A percentile compares a stretch with the other conserved stretches of the same genome.
These are phyloP conservation scores for Mycena belliarum DNA, from an alignment of 768 basidiomycete genomes.

Conservation along the genomic window DNA sequence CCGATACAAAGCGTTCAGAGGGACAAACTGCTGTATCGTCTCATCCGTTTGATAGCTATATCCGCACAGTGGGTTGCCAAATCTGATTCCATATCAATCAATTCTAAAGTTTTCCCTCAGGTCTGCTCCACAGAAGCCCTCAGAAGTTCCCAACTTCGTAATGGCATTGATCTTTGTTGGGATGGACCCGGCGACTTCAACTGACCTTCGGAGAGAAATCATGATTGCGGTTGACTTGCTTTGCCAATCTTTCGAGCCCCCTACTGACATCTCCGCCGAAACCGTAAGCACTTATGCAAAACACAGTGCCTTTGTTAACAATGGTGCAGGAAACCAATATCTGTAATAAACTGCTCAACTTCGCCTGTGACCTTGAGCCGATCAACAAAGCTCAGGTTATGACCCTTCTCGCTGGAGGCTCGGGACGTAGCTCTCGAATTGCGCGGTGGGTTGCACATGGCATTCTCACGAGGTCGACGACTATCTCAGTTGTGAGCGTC, in stretches of 20 bases:
- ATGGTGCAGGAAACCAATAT: conserved; percentile 46
- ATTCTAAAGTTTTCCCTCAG: conserved; percentile 24
- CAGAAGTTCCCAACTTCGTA: conserved; percentile 51
- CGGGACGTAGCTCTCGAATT: conserved; percentile 52
- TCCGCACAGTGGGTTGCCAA: conserved; percentile 46
- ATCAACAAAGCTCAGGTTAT: conserved; percentile 53
- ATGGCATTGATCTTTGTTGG: conserved; percentile 54
- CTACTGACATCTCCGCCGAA: conserved; percentile 27
- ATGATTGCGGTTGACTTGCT: conserved; percentile 47
- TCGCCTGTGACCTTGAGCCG: conserved; percentile 41
- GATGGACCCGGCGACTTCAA: conserved; percentile 51
- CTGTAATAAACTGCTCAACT: conserved; percentile 45
- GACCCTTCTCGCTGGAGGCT: conserved; percentile 52
- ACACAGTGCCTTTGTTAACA: conserved; percentile 5
- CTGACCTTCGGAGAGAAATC: conserved; percentile 47
- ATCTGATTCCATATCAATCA: not conserved
- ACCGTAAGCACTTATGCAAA: conserved; percentile 25
- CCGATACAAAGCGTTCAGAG: conserved; percentile 26
- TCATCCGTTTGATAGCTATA: conserved; percentile 42
- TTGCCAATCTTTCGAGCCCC: conserved; percentile 41
- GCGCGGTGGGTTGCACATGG: conserved; percentile 59
- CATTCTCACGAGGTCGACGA: conserved; percentile 37
- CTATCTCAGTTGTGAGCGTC: conserved; percentile 27
- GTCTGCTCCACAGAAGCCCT: conserved; percentile 32
- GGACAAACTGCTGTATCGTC: conserved; percentile 37